Conservation (phyloP, 2,329 filamentous ascomycete species). For the Davidsoniella virescens region DNA sequence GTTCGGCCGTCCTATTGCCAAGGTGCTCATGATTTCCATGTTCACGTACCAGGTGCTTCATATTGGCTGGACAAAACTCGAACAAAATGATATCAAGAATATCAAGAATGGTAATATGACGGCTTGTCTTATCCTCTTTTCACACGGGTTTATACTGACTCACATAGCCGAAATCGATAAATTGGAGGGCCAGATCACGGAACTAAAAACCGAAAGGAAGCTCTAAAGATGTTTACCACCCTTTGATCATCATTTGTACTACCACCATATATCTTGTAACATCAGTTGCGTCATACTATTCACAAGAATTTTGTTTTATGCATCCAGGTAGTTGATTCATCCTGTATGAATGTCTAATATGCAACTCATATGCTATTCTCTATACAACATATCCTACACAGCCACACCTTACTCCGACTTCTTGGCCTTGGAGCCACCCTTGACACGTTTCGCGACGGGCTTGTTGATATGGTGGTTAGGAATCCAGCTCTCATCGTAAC, state of each 20-base stretch:
- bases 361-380: neutral
- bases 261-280: neutral
- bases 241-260: neutral
- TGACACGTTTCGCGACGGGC: constrained; percentile 53
- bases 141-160: neutral
- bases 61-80: constrained; percentile 58
- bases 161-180: neutral
- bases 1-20: constrained; percentile 56
- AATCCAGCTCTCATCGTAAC: constrained; percentile 89
- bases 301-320: neutral
- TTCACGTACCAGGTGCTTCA: constrained; percentile 67
- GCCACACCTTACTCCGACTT: constrained; percentile 13
- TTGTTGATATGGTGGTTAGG: constrained; percentile 77
- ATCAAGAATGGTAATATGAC: constrained; percentile 6
- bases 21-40: constrained; percentile 57
- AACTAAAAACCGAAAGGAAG: constrained; percentile 8
- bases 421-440: constrained; percentile 38
- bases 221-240: neutral
- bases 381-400: neutral
- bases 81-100: constrained; percentile 44
- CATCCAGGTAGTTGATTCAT: too few species aligned
- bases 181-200: constrained; percentile 5
- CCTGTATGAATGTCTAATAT: too few species aligned
- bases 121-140: neutral
- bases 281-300: neutral